A percentile compares a stretch with the other conserved stretches of the same genome.
Evolutionary conservation across 148 eudicot genomes (phyloP).

Genomic region (Persicaria maculosa): DNA sequence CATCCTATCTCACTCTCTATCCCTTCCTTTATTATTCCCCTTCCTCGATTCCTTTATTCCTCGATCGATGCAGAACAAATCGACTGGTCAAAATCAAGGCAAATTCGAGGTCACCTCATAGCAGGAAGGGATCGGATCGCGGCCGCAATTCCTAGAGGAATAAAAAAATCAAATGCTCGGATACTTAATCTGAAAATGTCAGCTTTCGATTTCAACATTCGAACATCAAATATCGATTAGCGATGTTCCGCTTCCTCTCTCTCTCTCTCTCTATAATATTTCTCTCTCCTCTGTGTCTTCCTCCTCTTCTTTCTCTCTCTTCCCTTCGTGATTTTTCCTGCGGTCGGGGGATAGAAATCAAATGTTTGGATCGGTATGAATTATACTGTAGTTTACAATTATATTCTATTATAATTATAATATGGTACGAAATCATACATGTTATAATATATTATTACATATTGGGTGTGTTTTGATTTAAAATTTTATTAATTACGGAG

Average conservation of each 20-base stretch:
- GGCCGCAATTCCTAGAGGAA: constrained; percentile 3
- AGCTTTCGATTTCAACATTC: constrained; percentile 23
- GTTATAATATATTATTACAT: too few relatives aligned
- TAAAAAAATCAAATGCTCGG: constrained; percentile 12
- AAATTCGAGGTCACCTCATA: constrained; percentile 14
- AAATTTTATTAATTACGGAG: too few relatives aligned
- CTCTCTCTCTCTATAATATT: constrained; percentile 9
- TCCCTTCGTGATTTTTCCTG: neutral
- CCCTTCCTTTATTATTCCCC: neutral
- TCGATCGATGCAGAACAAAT: constrained; percentile 13
- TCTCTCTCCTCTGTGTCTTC: constrained; percentile 8
- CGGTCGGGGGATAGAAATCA: constrained; percentile 28
- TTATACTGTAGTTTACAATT: too few relatives aligned
- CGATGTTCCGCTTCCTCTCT: constrained; percentile 14
- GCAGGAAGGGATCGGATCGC: neutral
- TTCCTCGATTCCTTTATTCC: neutral
- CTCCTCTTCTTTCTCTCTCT: too few relatives aligned
- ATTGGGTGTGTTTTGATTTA: too few relatives aligned
- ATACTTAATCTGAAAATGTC: constrained; percentile 22
- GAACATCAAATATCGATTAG: constrained; percentile 30
- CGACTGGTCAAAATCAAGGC: neutral
- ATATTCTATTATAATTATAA: too few relatives aligned
- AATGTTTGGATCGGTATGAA: constrained; percentile 3
- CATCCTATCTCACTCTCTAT: constrained; percentile 37
- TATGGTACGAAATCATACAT: too few relatives aligned